phyloP scores from a whole-genome alignment of 139 green algal genomes.

The Chlorella vulgaris region DNA sequence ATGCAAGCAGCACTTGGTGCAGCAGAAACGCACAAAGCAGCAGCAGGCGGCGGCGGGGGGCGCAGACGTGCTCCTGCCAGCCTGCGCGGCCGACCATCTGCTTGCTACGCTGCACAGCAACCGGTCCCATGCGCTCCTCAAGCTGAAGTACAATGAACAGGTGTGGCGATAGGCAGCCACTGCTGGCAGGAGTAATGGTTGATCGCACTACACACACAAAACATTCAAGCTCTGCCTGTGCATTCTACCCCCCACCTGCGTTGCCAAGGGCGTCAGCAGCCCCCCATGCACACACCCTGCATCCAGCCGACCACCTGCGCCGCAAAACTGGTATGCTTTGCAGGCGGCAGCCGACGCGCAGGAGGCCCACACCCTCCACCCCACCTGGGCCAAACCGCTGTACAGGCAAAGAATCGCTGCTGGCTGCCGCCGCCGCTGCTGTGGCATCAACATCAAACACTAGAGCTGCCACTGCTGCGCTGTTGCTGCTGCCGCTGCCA shows the following conservation, averaged over 20 bases:
- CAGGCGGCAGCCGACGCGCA: conserved; percentile 50
- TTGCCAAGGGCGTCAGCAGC: too few species aligned
- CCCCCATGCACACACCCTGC: too few species aligned
- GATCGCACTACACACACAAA: too few species aligned
- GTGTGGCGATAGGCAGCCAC: background rate
- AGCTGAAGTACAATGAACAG: conserved; percentile 14
- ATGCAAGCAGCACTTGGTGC: background rate
- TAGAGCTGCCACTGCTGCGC: too few species aligned
- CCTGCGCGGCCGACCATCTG: background rate
- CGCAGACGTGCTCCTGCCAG: background rate
- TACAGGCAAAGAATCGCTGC: conserved; percentile 25
- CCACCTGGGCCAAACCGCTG: conserved; percentile 60
- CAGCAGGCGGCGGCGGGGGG: background rate
- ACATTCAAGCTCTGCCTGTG: too few species aligned
- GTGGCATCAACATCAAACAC: background rate
- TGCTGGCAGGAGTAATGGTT: background rate
- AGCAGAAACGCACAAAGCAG: background rate
- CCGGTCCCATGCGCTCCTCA: conserved; percentile 22
- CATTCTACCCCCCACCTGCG: too few species aligned
- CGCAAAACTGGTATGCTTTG: background rate
- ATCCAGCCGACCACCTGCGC: too few species aligned
- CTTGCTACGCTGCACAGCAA: conserved; percentile 49
- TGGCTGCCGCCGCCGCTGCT: background rate
- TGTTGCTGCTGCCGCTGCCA: too few species aligned
- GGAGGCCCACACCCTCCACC: conserved; percentile 37